Conservation (phyloP, 2,329 filamentous ascomycete genomes). For the Sporothrix schenckii region DNA sequence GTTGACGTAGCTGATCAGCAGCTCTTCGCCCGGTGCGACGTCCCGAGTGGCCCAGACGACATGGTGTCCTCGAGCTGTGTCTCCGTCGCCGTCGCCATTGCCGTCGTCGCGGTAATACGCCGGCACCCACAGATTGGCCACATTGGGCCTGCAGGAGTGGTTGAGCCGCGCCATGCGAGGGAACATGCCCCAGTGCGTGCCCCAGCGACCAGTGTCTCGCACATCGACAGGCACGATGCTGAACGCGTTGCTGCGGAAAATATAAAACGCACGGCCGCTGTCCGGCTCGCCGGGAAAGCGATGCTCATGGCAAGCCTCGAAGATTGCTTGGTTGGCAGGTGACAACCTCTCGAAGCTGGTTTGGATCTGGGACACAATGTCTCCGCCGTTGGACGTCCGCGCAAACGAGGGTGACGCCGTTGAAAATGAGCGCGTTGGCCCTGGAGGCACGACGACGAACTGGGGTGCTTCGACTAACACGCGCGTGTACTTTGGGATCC, state of each 20-base stretch:
- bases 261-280: slow-evolving; percentile 38
- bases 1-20: slow-evolving; percentile 15
- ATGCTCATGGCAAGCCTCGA: slow-evolving; percentile 41
- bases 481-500: slow-evolving; percentile 45
- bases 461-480: slow-evolving; percentile 48
- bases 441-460: slow-evolving; percentile 40
- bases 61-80: not conserved
- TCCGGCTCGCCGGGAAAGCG: slow-evolving; percentile 36
- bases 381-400: not conserved
- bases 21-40: slow-evolving; percentile 14
- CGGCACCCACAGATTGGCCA: slow-evolving; percentile 13
- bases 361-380: slow-evolving; percentile 34
- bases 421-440: not conserved
- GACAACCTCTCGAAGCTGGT: slow-evolving; percentile 32
- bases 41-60: not conserved
- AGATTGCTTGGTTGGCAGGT: slow-evolving; percentile 40
- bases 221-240: slow-evolving; percentile 36
- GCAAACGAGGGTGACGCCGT: not conserved
- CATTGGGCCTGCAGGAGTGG: slow-evolving; percentile 9
- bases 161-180: slow-evolving; percentile 6
- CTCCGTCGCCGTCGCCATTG: too few relatives aligned
- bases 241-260: slow-evolving; percentile 50
- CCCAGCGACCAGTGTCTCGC: not conserved
- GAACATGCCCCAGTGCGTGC: slow-evolving; percentile 14
- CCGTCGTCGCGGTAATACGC: not conserved